Evolutionary conservation across 2,329 filamentous ascomycete species (phyloP), one percentile per base, ranked within the genome.

Genomic region (Colletotrichum endophyticum): DNA sequence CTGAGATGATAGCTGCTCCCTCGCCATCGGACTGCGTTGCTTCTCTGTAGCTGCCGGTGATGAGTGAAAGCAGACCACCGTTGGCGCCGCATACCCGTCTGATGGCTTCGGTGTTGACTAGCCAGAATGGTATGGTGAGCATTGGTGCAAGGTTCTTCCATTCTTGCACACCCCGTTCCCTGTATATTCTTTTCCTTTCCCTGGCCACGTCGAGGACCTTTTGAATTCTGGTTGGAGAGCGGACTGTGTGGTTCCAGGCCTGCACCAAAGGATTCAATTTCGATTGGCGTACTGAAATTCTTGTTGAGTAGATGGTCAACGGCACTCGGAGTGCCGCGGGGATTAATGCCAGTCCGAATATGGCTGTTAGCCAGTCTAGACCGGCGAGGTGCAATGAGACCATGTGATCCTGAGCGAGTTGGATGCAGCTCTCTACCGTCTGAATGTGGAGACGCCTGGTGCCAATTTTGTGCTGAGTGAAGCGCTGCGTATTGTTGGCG

Each of bases 31-130:
- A 13, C 5, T 36, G 30, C 66, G 49, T 66, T 12, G 66, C 39
- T 7, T 69, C 32, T 34, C 16, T 70, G 57, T 34, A 27, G 25
- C 56, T 27, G 56, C 67, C 39, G 30, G 61, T 39, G 6, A 77
- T 32, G n/a, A 63, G 68, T 6, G 53, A 15, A n/a, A 88, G 34
- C 6, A 87, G 61, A 1, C 87, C 87, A 4, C 78, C 79, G 7
- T 84, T 83, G 4, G 85, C 84, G 15, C 86, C 87, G 71, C 84
- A 86, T 30, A 91, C 83, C n/a, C 88, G 83, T 39, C 90, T 83
- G 30, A 92, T 78, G 5, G 86, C 85, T 80, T 91, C 89, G 13
- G 91, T 88, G 22, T 87, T 86, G 44, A 87, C 78, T 25, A 92
- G 78, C 83, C 91, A 92, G 16, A 89, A 82, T 5, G 89, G 85